Percentiles rank a stretch among this genome's conserved stretches.
Conservation (phyloP, 2,329 filamentous ascomycete genomes). For the Penicillium glabrum region DNA sequence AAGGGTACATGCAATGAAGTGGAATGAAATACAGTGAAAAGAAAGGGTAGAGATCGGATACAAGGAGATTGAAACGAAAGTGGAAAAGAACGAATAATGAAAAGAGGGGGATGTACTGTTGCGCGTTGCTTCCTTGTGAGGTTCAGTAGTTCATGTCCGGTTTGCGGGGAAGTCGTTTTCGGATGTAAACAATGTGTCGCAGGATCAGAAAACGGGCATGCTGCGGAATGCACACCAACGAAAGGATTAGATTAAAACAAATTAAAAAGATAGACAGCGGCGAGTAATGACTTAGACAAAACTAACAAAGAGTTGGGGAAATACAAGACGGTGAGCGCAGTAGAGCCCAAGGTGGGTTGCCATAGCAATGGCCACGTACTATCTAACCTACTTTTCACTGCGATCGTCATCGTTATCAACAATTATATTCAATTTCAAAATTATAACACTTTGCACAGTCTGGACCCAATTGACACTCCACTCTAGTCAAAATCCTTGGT, state of each 20-base stretch:
- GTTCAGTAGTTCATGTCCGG: constrained; percentile 5
- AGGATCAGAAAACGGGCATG: constrained; percentile 15
- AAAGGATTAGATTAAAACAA: neutral
- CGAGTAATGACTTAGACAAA: neutral
- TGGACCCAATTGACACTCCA: neutral
- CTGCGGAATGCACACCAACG: constrained; percentile 11
- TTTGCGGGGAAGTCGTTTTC: constrained; percentile 1
- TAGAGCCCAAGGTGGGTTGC: constrained; percentile 19
- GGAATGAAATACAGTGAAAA: constrained; percentile 11
- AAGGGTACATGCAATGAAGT: constrained; percentile 42
- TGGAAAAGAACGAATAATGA: neutral
- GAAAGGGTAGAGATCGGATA: neutral
- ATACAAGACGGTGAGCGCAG: neutral
- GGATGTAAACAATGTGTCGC: constrained; percentile 4
- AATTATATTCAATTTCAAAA: neutral
- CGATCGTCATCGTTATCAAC: neutral
- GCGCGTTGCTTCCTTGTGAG: constrained; percentile 3
- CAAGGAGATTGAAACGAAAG: constrained; percentile 9
- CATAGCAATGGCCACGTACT: constrained; percentile 25
- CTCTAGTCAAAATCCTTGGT: constrained; percentile 31
- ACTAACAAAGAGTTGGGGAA: neutral
- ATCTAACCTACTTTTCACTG: neutral
- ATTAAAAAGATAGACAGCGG: neutral
- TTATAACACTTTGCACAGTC: neutral
- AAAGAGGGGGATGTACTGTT: constrained; percentile 21